Evolutionary conservation across 352 stramenopile genomes (phyloP).

Genomic region (Hyaloperonospora brassicae): DNA sequence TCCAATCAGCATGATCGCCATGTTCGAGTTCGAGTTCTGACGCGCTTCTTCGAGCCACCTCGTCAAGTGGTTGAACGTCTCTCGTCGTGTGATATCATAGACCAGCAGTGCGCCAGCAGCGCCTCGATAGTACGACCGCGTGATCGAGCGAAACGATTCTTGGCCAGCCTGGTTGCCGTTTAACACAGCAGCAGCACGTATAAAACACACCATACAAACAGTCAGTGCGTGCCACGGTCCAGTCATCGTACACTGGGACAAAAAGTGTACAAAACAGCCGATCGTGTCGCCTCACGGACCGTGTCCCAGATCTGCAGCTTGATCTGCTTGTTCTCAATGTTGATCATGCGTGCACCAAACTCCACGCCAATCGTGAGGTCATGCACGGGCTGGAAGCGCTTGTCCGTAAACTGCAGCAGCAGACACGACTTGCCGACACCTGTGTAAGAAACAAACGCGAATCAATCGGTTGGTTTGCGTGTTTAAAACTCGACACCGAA

Average conservation of each 20-base stretch:
- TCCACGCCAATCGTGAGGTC: constrained; percentile 99
- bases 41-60: constrained; percentile 97
- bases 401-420: constrained; percentile 99
- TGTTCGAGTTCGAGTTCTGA: constrained; percentile 98
- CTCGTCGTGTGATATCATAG: constrained; percentile 97
- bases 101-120: constrained; percentile 95
- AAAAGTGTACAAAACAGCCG: too few relatives aligned
- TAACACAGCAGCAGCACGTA: constrained; percentile 19
- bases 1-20: constrained; percentile 99
- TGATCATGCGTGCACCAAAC: constrained; percentile 99
- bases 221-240: neutral
- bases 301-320: constrained; percentile 99
- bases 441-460: constrained; percentile 24
- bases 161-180: constrained; percentile 84
- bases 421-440: constrained; percentile 99
- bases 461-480: neutral
- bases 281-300: constrained; percentile 17
- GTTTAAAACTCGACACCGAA: neutral
- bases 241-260: too few relatives aligned
- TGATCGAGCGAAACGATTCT: constrained; percentile 99
- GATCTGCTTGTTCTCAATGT: constrained; percentile 96
- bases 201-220: constrained; percentile 1
- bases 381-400: constrained; percentile 98
- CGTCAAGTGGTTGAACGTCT: constrained; percentile 99
- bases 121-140: constrained; percentile 97